Conservation (phyloP, 768 basidiomycete species). For the Boletus sp. region DNA sequence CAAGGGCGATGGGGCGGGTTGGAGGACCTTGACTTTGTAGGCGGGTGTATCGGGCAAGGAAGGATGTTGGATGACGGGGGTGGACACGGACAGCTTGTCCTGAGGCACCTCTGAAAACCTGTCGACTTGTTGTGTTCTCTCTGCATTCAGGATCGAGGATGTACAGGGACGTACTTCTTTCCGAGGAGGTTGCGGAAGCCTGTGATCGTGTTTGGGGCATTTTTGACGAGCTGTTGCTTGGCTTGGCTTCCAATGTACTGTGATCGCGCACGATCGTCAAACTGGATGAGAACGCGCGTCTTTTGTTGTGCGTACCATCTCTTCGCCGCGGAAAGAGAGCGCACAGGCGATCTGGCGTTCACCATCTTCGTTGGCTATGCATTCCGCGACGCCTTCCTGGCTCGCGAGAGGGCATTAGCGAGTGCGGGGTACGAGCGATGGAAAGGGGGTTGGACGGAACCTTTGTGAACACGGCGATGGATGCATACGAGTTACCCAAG, state of each 20-base stretch:
- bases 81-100: slow-evolving; percentile 49
- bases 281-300: neutral
- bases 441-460: slow-evolving; percentile 42
- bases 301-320: slow-evolving; percentile 59
- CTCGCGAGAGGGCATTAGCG: neutral
- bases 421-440: neutral
- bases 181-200: slow-evolving; percentile 93
- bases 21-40: slow-evolving; percentile 79
- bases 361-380: slow-evolving; percentile 97
- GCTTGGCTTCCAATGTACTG: slow-evolving; percentile 97
- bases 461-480: slow-evolving; percentile 94
- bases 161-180: slow-evolving; percentile 62
- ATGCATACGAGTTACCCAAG: slow-evolving; percentile 93
- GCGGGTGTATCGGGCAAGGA: slow-evolving; percentile 68
- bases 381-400: slow-evolving; percentile 88
- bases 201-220: slow-evolving; percentile 89
- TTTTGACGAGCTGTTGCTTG: slow-evolving; percentile 92
- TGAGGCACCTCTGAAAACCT: slow-evolving; percentile 77
- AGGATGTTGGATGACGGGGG: slow-evolving; percentile 76
- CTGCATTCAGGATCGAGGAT: neutral
- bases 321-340: slow-evolving; percentile 86
- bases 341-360: slow-evolving; percentile 97
- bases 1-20: slow-evolving; percentile 70
- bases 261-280: slow-evolving; percentile 10
- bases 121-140: neutral